A percentile compares a stretch with the other conserved stretches of the same genome.
phyloP scores from a whole-genome alignment of 805 yeast genomes.

The Myxozyma geophila region DNA sequence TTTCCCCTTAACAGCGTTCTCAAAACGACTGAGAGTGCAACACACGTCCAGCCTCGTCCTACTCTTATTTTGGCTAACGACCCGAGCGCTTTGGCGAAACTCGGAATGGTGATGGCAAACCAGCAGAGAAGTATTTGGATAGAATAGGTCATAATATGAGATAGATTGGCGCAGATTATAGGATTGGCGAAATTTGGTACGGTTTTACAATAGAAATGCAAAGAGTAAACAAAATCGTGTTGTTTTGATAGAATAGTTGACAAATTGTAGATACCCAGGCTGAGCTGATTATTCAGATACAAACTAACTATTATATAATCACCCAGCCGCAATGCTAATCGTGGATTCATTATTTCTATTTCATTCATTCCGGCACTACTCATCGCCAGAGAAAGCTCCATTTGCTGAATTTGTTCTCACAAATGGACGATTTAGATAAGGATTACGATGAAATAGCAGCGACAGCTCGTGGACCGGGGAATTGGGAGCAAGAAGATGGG shows the following conservation, averaged over 20 bases:
- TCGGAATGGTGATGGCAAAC: neutral
- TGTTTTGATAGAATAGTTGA: no score
- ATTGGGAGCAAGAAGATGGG: constrained; percentile 9
- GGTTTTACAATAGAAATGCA: no score
- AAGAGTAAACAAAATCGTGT: no score
- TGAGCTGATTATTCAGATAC: no score
- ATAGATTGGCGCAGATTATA: no score
- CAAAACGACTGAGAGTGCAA: constrained; percentile 3
- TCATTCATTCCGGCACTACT: no score
- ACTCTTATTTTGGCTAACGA: constrained; percentile 7
- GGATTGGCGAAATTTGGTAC: neutral
- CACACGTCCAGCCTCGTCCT: constrained; percentile 8
- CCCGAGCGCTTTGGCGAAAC: neutral
- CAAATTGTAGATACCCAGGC: no score
- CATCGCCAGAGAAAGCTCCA: neutral
- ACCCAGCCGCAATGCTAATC: no score
- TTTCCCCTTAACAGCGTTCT: constrained; percentile 7
- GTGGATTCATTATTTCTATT: no score
- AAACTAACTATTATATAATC: no score
- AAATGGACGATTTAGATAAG: constrained; percentile 19
- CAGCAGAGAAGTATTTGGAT: constrained; percentile 11
- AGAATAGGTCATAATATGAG: neutral
- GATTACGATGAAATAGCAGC: constrained; percentile 23
- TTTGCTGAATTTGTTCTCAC: no score
- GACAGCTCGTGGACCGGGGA: neutral